These are phyloP conservation scores for Iris macrosiphon DNA, from an alignment of 106 monocot genomes.

Conservation along the genomic window DNA sequence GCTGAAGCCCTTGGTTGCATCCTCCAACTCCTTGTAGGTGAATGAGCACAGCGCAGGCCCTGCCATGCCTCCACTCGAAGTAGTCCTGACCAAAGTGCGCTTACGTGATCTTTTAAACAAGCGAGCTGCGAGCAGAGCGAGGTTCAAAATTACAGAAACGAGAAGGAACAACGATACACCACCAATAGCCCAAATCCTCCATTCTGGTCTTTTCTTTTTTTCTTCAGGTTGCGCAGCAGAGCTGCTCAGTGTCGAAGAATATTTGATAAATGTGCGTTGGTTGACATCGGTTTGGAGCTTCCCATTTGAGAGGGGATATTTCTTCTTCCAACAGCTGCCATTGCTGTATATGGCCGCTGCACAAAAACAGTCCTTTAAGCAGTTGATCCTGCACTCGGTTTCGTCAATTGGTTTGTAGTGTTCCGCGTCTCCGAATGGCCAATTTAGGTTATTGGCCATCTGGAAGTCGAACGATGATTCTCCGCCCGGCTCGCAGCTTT, in stretches of 20 bases:
- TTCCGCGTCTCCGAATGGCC: background rate
- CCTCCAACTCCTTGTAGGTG: constrained; percentile 19
- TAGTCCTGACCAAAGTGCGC: background rate
- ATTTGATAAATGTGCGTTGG: background rate
- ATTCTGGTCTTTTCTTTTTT: background rate
- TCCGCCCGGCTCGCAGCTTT: background rate
- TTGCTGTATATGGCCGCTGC: constrained; percentile 13
- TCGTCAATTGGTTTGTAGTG: constrained; percentile 1
- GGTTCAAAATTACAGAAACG: background rate
- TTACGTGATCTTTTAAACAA: background rate
- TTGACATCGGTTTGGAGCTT: background rate
- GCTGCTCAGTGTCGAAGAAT: background rate
- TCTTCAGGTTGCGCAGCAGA: too few relatives aligned
- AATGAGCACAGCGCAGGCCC: constrained; percentile 10
- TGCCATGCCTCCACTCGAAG: background rate
- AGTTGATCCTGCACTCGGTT: constrained; percentile 9
- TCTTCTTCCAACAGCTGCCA: constrained; percentile 49
- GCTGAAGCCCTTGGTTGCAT: constrained; percentile 14
- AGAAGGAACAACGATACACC: background rate
- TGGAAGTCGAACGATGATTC: background rate
- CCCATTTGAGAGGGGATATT: constrained; percentile 31
- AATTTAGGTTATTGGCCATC: background rate
- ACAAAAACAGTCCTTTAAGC: constrained; percentile 24
- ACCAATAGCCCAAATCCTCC: background rate
- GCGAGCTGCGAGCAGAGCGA: background rate